phyloP scores from a whole-genome alignment of 306 rosid genomes.

The Lathyrus oleraceus region DNA sequence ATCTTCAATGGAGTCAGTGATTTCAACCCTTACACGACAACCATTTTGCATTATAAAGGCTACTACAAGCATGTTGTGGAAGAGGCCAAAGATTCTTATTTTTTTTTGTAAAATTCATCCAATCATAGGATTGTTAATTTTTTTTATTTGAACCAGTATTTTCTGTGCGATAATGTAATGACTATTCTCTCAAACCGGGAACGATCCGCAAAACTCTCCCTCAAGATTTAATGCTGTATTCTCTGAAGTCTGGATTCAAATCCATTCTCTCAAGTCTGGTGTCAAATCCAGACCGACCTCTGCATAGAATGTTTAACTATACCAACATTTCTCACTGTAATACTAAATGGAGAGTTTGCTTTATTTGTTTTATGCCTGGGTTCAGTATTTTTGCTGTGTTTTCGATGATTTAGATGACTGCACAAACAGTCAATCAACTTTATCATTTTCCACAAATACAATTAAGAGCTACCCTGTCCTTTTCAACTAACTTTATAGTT shows the following conservation, averaged over 20 bases:
- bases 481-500: background rate
- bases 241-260: too few species aligned
- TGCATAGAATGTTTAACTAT: background rate
- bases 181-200: too few species aligned
- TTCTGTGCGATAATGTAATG: too few species aligned
- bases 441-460: slow-evolving; percentile 3
- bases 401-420: background rate
- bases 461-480: background rate
- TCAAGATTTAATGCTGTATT: too few species aligned
- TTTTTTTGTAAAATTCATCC: too few species aligned
- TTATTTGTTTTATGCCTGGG: background rate
- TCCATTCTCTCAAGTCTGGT: too few species aligned
- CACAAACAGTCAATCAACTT: background rate
- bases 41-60: background rate
- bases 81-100: too few species aligned
- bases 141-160: too few species aligned
- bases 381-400: background rate
- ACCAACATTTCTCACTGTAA: background rate
- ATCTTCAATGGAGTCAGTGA: background rate
- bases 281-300: too few species aligned
- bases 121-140: too few species aligned
- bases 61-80: background rate
- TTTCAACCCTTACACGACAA: background rate
- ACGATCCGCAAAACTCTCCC: too few species aligned
- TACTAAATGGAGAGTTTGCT: background rate